A percentile compares a stretch with the other conserved stretches of the same genome.
phyloP scores from a whole-genome alignment of 2,329 filamentous ascomycete genomes.

The Talaromyces pinophilus region DNA sequence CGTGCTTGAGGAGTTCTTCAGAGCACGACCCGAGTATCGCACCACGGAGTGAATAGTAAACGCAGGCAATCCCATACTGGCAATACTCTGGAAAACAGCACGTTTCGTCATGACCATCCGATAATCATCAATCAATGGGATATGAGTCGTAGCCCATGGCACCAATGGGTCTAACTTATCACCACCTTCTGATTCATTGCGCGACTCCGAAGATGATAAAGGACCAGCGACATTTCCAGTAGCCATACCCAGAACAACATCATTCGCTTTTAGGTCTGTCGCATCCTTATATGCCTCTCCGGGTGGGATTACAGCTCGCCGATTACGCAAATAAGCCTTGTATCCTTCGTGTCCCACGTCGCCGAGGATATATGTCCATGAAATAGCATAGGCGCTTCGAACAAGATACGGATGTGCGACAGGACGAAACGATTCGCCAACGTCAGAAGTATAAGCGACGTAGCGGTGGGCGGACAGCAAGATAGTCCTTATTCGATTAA shows the following conservation, averaged over 20 bases:
- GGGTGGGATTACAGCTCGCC: conserved; percentile 69
- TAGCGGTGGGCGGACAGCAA: conserved; percentile 90
- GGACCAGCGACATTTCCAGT: conserved; percentile 35
- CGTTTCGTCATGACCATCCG: conserved; percentile 87
- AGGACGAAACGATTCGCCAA: conserved; percentile 93
- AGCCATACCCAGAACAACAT: conserved; percentile 40
- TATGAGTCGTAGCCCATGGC: conserved; percentile 48
- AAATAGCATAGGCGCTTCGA: conserved; percentile 80
- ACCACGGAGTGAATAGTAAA: conserved; percentile 95
- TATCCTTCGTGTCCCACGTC: conserved; percentile 94
- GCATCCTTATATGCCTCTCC: conserved; percentile 51
- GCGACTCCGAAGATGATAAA: conserved; percentile 17
- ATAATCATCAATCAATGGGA: conserved; percentile 83
- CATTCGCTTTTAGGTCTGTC: conserved; percentile 34
- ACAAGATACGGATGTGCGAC: conserved; percentile 84
- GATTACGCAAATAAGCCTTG: conserved; percentile 88
- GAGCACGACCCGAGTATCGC: conserved; percentile 78
- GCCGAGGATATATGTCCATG: conserved; percentile 87
- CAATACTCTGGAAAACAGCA: conserved; percentile 84
- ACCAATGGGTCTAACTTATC: conserved; percentile 30
- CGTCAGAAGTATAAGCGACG: conserved; percentile 94
- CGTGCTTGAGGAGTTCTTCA: conserved; percentile 79
- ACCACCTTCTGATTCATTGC: conserved; percentile 5
- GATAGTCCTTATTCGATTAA: conserved; percentile 79
- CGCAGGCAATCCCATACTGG: conserved; percentile 90